A percentile compares a stretch with the other conserved stretches of the same genome.
Conservation (phyloP, 495 filamentous ascomycete genomes). For the Poronia punctata region DNA sequence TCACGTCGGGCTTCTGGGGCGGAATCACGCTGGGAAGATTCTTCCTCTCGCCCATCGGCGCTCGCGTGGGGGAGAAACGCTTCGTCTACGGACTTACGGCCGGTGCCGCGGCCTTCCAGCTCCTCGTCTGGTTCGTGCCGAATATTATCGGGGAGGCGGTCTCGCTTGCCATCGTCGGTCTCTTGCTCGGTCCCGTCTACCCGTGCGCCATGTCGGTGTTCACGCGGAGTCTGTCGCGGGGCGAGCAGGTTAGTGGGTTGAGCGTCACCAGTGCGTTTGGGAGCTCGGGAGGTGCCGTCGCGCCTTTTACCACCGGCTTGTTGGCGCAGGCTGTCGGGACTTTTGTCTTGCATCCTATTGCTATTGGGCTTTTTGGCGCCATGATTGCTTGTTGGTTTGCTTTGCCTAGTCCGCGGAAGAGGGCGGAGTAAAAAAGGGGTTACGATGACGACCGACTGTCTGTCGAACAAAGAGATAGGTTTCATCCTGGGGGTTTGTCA, state of each 20-base stretch:
- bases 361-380: slow-evolving; percentile 56
- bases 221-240: slow-evolving; percentile 50
- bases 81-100: slow-evolving; percentile 55
- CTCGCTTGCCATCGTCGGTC: slow-evolving; percentile 62
- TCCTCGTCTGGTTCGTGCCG: slow-evolving; percentile 70
- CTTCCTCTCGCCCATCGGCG: slow-evolving; percentile 54
- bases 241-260: slow-evolving; percentile 59
- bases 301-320: slow-evolving; percentile 68
- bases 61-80: slow-evolving; percentile 58
- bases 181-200: slow-evolving; percentile 71
- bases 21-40: slow-evolving; percentile 73
- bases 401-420: slow-evolving; percentile 49
- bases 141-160: slow-evolving; percentile 65
- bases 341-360: slow-evolving; percentile 68
- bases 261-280: slow-evolving; percentile 67
- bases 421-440: slow-evolving; percentile 35
- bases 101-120: slow-evolving; percentile 57
- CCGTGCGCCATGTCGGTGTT: slow-evolving; percentile 66
- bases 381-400: slow-evolving; percentile 64
- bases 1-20: slow-evolving; percentile 77
- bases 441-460: too few species aligned
- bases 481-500: too few species aligned
- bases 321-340: slow-evolving; percentile 63
- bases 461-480: too few species aligned
- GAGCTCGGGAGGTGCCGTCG: slow-evolving; percentile 64